These are phyloP conservation scores for Trichoderma simmonsii DNA, from an alignment of 2,329 filamentous ascomycete species.

Conservation along the genomic window DNA sequence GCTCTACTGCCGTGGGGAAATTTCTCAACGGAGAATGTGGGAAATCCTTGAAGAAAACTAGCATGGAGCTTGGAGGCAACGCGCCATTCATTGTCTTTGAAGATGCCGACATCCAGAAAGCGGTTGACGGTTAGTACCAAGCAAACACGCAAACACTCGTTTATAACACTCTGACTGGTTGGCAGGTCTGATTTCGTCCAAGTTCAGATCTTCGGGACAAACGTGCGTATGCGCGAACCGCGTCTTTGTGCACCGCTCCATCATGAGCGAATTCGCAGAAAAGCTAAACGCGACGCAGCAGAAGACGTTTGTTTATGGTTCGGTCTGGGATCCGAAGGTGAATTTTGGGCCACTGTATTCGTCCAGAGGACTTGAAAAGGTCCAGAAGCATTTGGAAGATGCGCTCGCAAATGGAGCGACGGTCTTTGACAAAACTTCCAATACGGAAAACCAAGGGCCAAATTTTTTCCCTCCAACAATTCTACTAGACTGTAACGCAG, in stretches of 20 bases:
- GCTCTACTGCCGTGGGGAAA: background rate
- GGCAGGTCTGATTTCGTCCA: background rate
- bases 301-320: background rate
- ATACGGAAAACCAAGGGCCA: background rate
- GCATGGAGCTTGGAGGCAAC: background rate
- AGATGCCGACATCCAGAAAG: background rate
- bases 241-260: background rate
- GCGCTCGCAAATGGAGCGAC: constrained; percentile 56
- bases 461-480: background rate
- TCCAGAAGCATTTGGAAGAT: constrained; percentile 61
- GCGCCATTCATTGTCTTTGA: constrained; percentile 25
- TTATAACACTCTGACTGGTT: background rate
- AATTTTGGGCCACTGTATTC: constrained; percentile 66
- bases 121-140: background rate
- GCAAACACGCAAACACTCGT: background rate
- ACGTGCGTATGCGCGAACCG: background rate
- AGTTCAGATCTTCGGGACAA: background rate
- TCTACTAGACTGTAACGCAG: background rate
- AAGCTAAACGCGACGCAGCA: background rate
- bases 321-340: constrained; percentile 46
- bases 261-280: background rate
- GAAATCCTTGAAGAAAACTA: background rate
- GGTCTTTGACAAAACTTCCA: background rate
- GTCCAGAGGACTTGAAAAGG: constrained; percentile 52
- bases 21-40: background rate